These are phyloP conservation scores for Epichloe typhina DNA, from an alignment of 2,329 filamentous ascomycete genomes.

Conservation along the genomic window DNA sequence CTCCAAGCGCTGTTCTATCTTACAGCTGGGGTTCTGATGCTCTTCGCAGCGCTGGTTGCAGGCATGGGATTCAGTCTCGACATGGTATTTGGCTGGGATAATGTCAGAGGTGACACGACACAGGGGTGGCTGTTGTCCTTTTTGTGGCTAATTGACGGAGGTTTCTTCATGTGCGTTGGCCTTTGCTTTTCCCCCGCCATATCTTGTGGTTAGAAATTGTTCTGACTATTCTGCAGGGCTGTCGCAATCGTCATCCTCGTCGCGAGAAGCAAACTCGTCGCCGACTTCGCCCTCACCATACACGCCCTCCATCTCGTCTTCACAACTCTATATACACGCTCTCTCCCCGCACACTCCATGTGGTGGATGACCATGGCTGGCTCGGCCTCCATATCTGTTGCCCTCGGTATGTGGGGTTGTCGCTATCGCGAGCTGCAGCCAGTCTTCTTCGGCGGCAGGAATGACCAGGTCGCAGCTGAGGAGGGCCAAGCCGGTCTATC, in stretches of 20 bases:
- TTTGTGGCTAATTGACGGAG: constrained; percentile 43
- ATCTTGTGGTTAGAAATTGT: not conserved
- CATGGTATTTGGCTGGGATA: constrained; percentile 44
- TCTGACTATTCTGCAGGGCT: constrained; percentile 38
- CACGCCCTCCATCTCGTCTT: constrained; percentile 71
- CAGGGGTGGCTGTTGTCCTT: constrained; percentile 48
- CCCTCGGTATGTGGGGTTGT: constrained; percentile 77
- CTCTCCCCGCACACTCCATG: constrained; percentile 62
- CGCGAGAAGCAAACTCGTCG: constrained; percentile 81
- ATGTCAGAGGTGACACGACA: constrained; percentile 47
- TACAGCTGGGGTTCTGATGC: constrained; percentile 35
- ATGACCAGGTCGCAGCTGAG: constrained; percentile 10
- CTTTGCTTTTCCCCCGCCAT: not conserved
- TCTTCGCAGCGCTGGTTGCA: constrained; percentile 47
- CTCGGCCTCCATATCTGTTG: constrained; percentile 33
- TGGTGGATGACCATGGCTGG: constrained; percentile 63
- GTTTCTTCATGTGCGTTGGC: constrained; percentile 33
- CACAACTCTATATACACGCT: constrained; percentile 64
- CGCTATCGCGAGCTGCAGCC: constrained; percentile 80
- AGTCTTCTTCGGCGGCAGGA: constrained; percentile 66
- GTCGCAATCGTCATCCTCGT: constrained; percentile 75
- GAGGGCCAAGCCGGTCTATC: constrained; percentile 13
- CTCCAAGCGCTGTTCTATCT: constrained; percentile 45
- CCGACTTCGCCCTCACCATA: constrained; percentile 84
- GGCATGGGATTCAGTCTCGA: constrained; percentile 40